These are phyloP conservation scores for Candida sonorensis DNA, from an alignment of 805 yeast genomes.

Conservation along the genomic window DNA sequence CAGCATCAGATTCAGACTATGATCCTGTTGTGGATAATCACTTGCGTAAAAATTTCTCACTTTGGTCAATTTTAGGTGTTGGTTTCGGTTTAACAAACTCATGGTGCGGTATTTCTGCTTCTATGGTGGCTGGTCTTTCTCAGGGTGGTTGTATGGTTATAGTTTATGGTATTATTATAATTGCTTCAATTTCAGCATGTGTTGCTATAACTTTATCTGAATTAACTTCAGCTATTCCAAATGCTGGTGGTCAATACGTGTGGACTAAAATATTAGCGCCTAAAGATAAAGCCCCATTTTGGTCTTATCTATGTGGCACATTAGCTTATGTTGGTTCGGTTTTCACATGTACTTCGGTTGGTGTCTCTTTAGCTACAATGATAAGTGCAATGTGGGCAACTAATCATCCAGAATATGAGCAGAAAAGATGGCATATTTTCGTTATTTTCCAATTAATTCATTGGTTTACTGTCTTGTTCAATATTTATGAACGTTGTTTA, in stretches of 20 bases:
- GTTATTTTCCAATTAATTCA: slow-evolving; percentile 42
- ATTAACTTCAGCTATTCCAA: slow-evolving; percentile 45
- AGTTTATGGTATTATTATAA: slow-evolving; percentile 48
- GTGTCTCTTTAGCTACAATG: slow-evolving; percentile 45
- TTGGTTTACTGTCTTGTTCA: slow-evolving; percentile 36
- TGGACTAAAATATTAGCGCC: slow-evolving; percentile 55
- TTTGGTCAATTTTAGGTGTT: slow-evolving; percentile 46
- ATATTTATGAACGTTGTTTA: slow-evolving; percentile 43
- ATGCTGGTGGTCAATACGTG: slow-evolving; percentile 54
- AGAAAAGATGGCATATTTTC: slow-evolving; percentile 49
- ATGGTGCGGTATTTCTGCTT: slow-evolving; percentile 55
- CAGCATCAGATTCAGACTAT: slow-evolving; percentile 13
- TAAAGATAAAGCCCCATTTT: slow-evolving; percentile 35
- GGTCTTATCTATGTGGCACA: slow-evolving; percentile 55
- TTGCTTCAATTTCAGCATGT: slow-evolving; percentile 39
- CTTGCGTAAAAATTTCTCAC: slow-evolving; percentile 32
- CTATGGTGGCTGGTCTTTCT: slow-evolving; percentile 46
- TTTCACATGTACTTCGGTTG: slow-evolving; percentile 55
- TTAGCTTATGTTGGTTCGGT: slow-evolving; percentile 57
- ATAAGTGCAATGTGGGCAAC: slow-evolving; percentile 41
- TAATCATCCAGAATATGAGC: slow-evolving; percentile 25
- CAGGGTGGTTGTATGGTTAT: slow-evolving; percentile 55
- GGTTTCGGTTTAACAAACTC: slow-evolving; percentile 57
- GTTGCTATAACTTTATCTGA: slow-evolving; percentile 49
- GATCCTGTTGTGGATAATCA: slow-evolving; percentile 3